Base-by-base conservation (phyloP, 345 rosid species). In the Eucalyptus melliodora region DNA sequence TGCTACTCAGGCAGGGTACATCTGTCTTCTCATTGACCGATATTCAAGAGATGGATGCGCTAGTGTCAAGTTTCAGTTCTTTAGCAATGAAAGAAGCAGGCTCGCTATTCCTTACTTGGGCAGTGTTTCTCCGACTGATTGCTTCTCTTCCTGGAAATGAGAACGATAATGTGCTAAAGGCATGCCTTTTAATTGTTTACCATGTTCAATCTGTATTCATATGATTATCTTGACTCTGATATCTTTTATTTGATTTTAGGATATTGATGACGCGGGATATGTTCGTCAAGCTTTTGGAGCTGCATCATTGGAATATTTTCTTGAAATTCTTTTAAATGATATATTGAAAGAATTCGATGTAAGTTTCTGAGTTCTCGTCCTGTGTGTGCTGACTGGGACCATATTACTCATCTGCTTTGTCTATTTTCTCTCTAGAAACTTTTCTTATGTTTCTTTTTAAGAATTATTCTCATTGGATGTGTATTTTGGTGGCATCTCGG, bases 241-340 rank as follows among this genome's bases (percentile, higher is more conserved):
- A 30, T 90, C 90, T 60, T 88, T 87, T 47, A 53, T 91, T 90
- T 27, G 80, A 88, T 88, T 92, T 50, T 92, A 97, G 99, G 99
- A 97, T 65, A 95, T 97, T 88, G 98, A 97, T 92, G 98, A 97
- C 90, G 95, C 91, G 88, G 95, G 96, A 88, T 97, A 97, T 91
- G 97, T 93, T 90, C 94, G 95, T 90, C 99, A 95, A 96, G 98
- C 99, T 82, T 94, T 97, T 92, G 96, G 96, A 92, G 97, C 95
- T 91, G 93, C 93, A 90, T 93, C 99, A 10, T 89, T 97, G 92
- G 93, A 92, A 91, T 95, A 91, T 91, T 95, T 96, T 92, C 92
- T 96, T 89, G 94, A 94, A 88, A 93, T 97, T 91, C 97, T 97
- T 90, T 95, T 94, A 89, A 96, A 96, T 90, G 93, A 93, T 80